These are phyloP conservation scores for Daldinia vernicosa DNA, from an alignment of 495 filamentous ascomycete genomes.

Conservation along the genomic window DNA sequence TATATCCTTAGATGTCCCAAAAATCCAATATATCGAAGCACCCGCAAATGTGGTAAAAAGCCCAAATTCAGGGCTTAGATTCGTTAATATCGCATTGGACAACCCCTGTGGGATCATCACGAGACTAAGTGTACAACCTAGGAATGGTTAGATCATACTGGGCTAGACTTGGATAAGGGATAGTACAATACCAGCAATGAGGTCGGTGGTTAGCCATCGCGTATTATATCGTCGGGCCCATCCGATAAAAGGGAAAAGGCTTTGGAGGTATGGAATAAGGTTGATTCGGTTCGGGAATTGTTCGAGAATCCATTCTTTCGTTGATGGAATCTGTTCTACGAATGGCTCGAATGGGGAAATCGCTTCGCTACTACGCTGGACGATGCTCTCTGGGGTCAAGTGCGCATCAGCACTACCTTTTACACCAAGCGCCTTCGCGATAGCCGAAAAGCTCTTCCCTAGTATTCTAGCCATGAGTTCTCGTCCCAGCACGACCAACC, in stretches of 20 bases:
- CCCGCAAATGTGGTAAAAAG: slow-evolving; percentile 6
- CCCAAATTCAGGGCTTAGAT: slow-evolving; percentile 11
- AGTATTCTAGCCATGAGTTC: neutral
- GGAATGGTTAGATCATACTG: neutral
- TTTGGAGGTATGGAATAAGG: neutral
- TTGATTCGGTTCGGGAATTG: neutral
- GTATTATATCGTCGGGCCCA: slow-evolving; percentile 10
- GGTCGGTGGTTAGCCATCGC: slow-evolving; percentile 5
- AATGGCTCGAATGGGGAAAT: slow-evolving; percentile 10
- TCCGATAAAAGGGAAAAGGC: slow-evolving; percentile 1
- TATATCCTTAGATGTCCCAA: slow-evolving; percentile 13
- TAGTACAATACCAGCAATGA: neutral
- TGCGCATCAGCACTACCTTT: neutral
- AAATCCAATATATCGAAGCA: slow-evolving; percentile 1
- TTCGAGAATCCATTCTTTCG: slow-evolving; percentile 1
- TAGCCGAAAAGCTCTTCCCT: neutral
- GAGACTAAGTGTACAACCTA: slow-evolving; percentile 10
- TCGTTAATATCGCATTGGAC: slow-evolving; percentile 4
- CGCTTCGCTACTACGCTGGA: slow-evolving; percentile 1
- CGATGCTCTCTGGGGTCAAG: neutral
- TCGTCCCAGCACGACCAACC: neutral
- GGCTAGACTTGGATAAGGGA: neutral
- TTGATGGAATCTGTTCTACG: slow-evolving; percentile 8
- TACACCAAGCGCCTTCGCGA: neutral
- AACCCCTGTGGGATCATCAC: slow-evolving; percentile 11